Evolutionary conservation across 2,329 filamentous ascomycete species (phyloP).

Genomic region (Thermomyces lanuginosus): DNA sequence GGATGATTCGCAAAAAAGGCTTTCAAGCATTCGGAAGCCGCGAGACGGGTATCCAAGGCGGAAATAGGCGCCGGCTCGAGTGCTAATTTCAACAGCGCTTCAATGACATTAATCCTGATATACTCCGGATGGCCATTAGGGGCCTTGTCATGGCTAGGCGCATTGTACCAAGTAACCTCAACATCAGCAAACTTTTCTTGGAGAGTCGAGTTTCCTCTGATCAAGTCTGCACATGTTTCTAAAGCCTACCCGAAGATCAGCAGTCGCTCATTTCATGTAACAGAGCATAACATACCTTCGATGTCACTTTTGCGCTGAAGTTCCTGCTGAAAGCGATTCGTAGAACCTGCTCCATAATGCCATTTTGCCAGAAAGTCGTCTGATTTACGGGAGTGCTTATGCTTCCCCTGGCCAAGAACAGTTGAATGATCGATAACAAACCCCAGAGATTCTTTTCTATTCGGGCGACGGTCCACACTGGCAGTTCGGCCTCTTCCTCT

Average conservation of each 20-base stretch:
- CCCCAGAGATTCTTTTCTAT: slow-evolving; percentile 86
- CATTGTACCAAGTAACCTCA: slow-evolving; percentile 42
- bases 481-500: slow-evolving; percentile 43
- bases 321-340: slow-evolving; percentile 63
- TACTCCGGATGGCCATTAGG: slow-evolving; percentile 19
- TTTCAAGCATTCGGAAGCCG: slow-evolving; percentile 79
- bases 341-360: slow-evolving; percentile 61
- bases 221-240: slow-evolving; percentile 71
- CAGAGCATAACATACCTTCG: slow-evolving; percentile 43
- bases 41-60: slow-evolving; percentile 64
- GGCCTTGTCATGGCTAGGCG: slow-evolving; percentile 9
- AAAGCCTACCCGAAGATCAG: slow-evolving; percentile 48
- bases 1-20: slow-evolving; percentile 76
- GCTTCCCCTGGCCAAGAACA: slow-evolving; percentile 73
- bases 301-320: slow-evolving; percentile 60
- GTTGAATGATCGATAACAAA: slow-evolving; percentile 64
- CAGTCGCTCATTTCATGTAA: slow-evolving; percentile 3
- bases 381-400: slow-evolving; percentile 71
- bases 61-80: slow-evolving; percentile 50
- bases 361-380: slow-evolving; percentile 66
- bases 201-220: slow-evolving; percentile 59
- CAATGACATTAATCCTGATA: slow-evolving; percentile 70
- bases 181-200: slow-evolving; percentile 85
- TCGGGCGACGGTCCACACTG: slow-evolving; percentile 59
- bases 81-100: slow-evolving; percentile 71